Base-by-base conservation (phyloP, 345 rosid species). In the Eucalyptus pauciflora region DNA sequence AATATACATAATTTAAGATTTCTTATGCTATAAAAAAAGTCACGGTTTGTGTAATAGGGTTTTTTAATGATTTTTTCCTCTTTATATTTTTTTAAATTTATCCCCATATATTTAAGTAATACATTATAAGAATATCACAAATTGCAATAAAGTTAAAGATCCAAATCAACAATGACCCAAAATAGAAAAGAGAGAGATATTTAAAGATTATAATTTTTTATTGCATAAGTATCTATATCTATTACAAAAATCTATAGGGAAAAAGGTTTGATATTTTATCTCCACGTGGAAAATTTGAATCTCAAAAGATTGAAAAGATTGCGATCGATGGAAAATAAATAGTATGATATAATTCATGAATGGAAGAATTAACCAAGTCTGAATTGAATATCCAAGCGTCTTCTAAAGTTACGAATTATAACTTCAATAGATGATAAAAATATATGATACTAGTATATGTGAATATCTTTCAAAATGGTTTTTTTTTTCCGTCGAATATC, bases 401-500 rank as follows among this genome's bases (percentile, higher is more conserved):
- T 31, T 67, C 31, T 14, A 67, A 67, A 4, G 22, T 15, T 31
- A 8, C 0, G 1, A 67, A 31, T 67, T 67, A 16, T 31, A 31
- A 67, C 8, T 31, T 31, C 18, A n/a, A 0, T 3, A 31, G 20
- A 8, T 8, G 22, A 31, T 29, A 4, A 37, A 1, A 67, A 56
- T 56, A 56, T 4, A 24, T 10, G 13, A 24, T 24, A 24, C 27
- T 56, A 9, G 2, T 60, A 5, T 12, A 60, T 25, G 67, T 0
- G n/a, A 60, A 60, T 27, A 60, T 60, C 4, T 60, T 60, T 60
- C 29, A 27, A 60, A 12, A 25, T 0, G 3, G 14, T 60, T 60
- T 60, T 60, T 56, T 33, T 33, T 56, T 4, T 2, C 27, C 3
- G 1, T 24, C 6, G 0, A 56, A 24, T 4, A 9, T 24, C 0